phyloP scores from a whole-genome alignment of 2,329 filamentous ascomycete species.

The Microdochium trichocladiopsis region DNA sequence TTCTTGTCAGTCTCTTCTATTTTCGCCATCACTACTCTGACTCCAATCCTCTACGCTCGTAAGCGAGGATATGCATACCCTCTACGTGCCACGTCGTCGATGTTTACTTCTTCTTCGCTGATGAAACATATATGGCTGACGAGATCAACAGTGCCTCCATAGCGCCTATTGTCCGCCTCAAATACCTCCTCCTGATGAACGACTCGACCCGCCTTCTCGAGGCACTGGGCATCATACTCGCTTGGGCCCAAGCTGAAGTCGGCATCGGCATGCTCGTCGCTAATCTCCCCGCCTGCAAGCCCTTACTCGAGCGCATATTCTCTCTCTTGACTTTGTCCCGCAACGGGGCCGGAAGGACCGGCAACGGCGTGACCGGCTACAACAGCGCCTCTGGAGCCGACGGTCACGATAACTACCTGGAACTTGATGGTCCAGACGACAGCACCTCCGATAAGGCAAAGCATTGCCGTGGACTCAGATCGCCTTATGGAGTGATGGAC shows the following conservation, averaged over 20 bases:
- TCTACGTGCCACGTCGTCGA: too few relatives aligned
- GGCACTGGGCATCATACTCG: neutral
- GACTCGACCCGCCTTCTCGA: neutral
- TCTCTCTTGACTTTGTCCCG: neutral
- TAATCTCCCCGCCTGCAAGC: neutral
- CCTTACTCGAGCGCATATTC: neutral
- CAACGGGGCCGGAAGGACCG: neutral
- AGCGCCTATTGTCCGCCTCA: neutral
- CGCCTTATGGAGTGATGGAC: neutral
- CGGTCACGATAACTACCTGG: neutral
- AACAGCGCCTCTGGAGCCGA: neutral
- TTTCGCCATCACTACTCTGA: too few relatives aligned
- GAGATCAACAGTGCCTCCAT: neutral
- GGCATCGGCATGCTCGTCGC: conserved; percentile 1
- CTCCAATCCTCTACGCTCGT: too few relatives aligned
- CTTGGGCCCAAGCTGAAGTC: neutral
- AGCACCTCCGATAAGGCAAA: too few relatives aligned
- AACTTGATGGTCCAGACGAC: neutral
- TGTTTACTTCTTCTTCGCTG: too few relatives aligned
- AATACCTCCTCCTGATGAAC: neutral
- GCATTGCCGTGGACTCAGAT: neutral
- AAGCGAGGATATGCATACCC: too few relatives aligned
- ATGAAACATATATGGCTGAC: too few relatives aligned
- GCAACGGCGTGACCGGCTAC: neutral
- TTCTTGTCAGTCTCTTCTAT: conserved; percentile 18